Evolutionary conservation across 1,284 basidiomycete genomes (phyloP), one percentile per base, ranked within the genome.

Genomic region (Austroboletus niveus): DNA sequence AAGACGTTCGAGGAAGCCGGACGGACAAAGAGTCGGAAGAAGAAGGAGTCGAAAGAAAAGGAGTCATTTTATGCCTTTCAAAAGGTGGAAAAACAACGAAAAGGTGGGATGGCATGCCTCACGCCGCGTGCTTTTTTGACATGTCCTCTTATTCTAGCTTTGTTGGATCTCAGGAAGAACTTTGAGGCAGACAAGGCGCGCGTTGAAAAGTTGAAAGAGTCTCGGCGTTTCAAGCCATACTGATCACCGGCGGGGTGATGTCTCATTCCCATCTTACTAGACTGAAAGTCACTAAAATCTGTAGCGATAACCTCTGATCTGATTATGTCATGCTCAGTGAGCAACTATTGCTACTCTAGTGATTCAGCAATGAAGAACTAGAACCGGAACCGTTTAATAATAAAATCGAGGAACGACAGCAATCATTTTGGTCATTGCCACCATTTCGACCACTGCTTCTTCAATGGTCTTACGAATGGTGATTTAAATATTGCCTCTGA

Each of bases 121-220:
- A 9, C 47, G 10, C 14, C 8, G n/a, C 38, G 14, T 15, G 24
- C 48, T 6, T 24, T 5, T 30, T 53, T 65, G 8, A 63, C 0
- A 15, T 24, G 1, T 20, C 1, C 41, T 51, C 27, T 11, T 3
- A 40, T 35, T 53, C 30, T 35, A 67, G 65, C 55, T 1, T 48
- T 93, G 45, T 77, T 92, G 64, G 81, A 92, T 55, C 73, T 95
- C 51, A 89, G 90, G 64, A 79, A 76, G 59, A 86, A 83, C 60
- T 95, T 92, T 79, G 89, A 93, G 62, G 82, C 83, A 59, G 92
- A 94, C 78, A 91, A 90, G 73, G 83, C 80, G n/a, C 91, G 89
- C 62, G 82, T 94, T 50, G 89, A 89, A 62, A 87, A 88, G 62
- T 72, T 94, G 62, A 92, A 89, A 70, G 79, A 82, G 47, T 84